Evolutionary conservation across 1,284 basidiomycete genomes (phyloP).

Genomic region (Pseudomicrostroma phylloplanum): DNA sequence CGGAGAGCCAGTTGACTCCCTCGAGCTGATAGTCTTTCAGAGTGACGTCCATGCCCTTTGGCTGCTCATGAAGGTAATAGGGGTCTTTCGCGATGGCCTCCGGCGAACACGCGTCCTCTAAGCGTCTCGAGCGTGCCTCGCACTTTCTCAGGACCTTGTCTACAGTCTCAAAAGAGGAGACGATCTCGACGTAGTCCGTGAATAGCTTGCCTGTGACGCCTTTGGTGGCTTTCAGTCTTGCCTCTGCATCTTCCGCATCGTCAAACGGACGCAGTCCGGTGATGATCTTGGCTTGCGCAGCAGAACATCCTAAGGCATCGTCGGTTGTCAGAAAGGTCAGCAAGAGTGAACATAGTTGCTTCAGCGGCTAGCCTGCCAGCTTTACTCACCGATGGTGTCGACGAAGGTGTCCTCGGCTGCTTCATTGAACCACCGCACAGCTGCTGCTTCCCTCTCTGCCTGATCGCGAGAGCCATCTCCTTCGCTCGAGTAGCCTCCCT

Average conservation of each 20-base stretch:
- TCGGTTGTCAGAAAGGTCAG: background rate
- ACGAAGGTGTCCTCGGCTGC: background rate
- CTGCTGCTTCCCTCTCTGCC: background rate
- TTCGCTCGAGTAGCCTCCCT: background rate
- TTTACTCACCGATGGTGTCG: background rate
- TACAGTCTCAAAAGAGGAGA: constrained; percentile 78
- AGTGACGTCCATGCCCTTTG: constrained; percentile 65
- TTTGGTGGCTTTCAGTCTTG: constrained; percentile 65
- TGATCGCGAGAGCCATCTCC: background rate
- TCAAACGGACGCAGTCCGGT: constrained; percentile 73
- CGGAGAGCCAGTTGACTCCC: constrained; percentile 93
- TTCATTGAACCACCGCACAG: constrained; percentile 5
- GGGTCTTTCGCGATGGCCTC: constrained; percentile 42
- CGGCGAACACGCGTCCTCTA: constrained; percentile 73
- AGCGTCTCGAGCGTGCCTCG: constrained; percentile 68
- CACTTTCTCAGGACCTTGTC: constrained; percentile 83
- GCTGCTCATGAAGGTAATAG: constrained; percentile 65
- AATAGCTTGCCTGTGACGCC: constrained; percentile 85
- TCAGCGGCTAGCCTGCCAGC: background rate
- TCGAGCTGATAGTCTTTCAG: constrained; percentile 95
- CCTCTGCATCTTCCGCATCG: constrained; percentile 62
- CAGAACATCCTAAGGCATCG: background rate
- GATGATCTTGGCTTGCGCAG: constrained; percentile 68
- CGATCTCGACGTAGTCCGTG: constrained; percentile 79
- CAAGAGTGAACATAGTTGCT: background rate